These are phyloP conservation scores for Arthromyces matolae DNA, from an alignment of 768 basidiomycete species.

Conservation along the genomic window DNA sequence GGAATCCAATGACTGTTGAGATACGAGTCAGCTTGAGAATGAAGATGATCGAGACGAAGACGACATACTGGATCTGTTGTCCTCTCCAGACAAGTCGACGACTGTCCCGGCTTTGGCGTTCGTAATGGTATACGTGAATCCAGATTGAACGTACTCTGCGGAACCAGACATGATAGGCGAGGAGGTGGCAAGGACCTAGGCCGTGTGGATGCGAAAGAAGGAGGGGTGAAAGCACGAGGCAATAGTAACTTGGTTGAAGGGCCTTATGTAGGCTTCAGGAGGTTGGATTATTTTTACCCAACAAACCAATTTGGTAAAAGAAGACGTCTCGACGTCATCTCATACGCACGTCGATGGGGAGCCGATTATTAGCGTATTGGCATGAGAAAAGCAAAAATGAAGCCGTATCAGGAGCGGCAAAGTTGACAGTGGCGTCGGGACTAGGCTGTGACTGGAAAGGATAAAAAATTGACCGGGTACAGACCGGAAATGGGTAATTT, in stretches of 20 bases:
- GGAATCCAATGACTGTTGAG: conserved; percentile 34
- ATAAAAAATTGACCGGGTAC: not conserved
- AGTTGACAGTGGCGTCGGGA: not conserved
- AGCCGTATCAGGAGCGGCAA: conserved; percentile 1
- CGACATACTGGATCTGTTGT: conserved; percentile 42
- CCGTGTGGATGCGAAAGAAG: not conserved
- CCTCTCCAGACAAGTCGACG: conserved; percentile 52
- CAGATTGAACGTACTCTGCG: conserved; percentile 29
- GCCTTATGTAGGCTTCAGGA: conserved; percentile 1
- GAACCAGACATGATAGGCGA: conserved; percentile 10
- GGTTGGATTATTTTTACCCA: not conserved
- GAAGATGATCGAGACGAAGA: not conserved
- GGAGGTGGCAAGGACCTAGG: too few species aligned
- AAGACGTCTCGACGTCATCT: not conserved
- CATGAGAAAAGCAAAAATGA: not conserved
- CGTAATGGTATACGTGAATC: conserved; percentile 40
- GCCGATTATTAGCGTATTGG: conserved; percentile 3
- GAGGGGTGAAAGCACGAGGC: not conserved
- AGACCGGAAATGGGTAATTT: too few species aligned
- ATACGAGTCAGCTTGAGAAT: not conserved
- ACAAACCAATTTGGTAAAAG: not conserved
- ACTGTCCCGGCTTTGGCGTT: conserved; percentile 52
- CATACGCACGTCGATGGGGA: too few species aligned
- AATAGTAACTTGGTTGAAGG: too few species aligned
- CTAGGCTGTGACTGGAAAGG: not conserved